Conservation (phyloP, 306 rosid species). For the Ceratonia siliqua region DNA sequence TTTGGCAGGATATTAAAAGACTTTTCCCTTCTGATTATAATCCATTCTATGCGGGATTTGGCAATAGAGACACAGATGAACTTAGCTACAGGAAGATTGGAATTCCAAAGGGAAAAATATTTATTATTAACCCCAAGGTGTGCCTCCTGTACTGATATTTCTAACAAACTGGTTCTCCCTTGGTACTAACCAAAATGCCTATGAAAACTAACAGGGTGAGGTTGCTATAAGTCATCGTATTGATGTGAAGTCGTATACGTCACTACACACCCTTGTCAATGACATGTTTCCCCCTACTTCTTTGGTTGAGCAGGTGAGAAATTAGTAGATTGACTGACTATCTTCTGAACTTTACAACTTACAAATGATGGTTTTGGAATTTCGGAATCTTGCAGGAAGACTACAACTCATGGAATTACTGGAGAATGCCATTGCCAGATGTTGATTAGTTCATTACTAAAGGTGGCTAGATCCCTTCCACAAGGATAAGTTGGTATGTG, state of each 20-base stretch:
- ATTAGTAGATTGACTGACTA: constrained; percentile 1
- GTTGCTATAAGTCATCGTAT: constrained; percentile 91
- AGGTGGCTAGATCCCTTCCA: constrained; percentile 21
- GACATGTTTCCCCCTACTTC: constrained; percentile 99
- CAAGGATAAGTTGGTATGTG: constrained; percentile 19
- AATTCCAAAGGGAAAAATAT: constrained; percentile 95
- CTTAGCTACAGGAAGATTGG: constrained; percentile 94
- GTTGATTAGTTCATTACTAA: constrained; percentile 38
- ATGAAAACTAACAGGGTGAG: constrained; percentile 69
- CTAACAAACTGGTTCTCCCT: neutral
- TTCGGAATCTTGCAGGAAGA: constrained; percentile 68
- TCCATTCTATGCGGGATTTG: constrained; percentile 97
- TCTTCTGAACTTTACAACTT: neutral
- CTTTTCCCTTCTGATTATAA: constrained; percentile 93
- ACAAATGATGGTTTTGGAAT: constrained; percentile 16
- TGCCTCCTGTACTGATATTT: constrained; percentile 30
- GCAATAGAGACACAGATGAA: constrained; percentile 97
- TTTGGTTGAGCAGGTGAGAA: constrained; percentile 80
- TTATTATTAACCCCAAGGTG: constrained; percentile 97
- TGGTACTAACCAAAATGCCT: neutral
- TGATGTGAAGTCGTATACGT: constrained; percentile 87
- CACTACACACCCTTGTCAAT: constrained; percentile 90
- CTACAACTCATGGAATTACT: constrained; percentile 88
- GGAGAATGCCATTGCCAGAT: constrained; percentile 81
- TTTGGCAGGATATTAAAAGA: constrained; percentile 75